phyloP scores from a whole-genome alignment of 805 yeast genomes.

The Metschnikowia lochheadii region DNA sequence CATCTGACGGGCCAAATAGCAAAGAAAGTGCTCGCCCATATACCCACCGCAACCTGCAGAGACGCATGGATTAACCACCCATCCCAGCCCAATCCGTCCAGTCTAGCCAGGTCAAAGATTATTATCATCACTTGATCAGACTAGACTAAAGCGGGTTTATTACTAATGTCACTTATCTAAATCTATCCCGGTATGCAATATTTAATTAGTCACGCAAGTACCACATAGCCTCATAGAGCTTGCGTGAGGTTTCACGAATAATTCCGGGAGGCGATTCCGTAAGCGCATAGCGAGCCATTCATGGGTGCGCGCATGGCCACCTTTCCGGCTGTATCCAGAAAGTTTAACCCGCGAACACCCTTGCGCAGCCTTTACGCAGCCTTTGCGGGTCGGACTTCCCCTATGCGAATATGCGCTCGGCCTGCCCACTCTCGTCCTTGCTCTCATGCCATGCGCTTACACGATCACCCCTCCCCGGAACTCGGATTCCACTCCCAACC shows the following conservation, averaged over 20 bases:
- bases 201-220: no score
- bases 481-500: neutral
- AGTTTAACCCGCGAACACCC: neutral
- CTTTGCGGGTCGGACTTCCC: neutral
- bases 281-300: neutral
- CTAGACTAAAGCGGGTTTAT: no score
- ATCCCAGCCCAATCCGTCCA: no score
- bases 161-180: no score
- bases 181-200: no score
- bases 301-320: neutral
- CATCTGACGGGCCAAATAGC: neutral
- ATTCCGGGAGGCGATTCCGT: conserved; percentile 1
- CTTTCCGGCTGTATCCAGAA: neutral
- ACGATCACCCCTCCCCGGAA: neutral
- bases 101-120: no score
- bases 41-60: no score
- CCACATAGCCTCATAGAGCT: no score
- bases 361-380: neutral
- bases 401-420: neutral
- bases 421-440: neutral
- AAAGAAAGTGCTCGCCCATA: neutral
- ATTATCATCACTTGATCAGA: no score
- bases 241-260: neutral
- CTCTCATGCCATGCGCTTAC: conserved; percentile 12
- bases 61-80: no score